Conservation (phyloP, 345 rosid species). For the Nephelium lappaceum region DNA sequence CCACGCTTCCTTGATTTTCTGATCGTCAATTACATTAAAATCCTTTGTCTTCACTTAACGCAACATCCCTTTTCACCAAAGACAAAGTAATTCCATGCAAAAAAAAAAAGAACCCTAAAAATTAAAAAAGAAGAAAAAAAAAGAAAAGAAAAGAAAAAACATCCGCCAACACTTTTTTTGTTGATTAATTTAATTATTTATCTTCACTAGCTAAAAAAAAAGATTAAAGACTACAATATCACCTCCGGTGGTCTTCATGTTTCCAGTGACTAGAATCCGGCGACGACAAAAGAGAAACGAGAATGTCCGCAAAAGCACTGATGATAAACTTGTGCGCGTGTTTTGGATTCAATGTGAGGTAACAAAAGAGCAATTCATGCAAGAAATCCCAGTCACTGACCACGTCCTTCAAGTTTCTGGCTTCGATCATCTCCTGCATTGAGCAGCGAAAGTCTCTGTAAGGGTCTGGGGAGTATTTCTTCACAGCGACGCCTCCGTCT, state of each 20-base stretch:
- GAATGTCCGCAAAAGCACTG: conserved; percentile 73
- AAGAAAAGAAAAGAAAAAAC: background rate
- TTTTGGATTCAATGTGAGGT: conserved; percentile 68
- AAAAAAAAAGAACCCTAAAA: background rate
- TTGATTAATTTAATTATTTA: background rate
- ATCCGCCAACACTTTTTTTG: background rate
- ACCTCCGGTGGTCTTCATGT: conserved; percentile 20
- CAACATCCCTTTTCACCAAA: conserved; percentile 18
- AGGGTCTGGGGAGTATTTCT: conserved; percentile 76
- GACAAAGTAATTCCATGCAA: conserved; percentile 16
- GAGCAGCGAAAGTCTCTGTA: conserved; percentile 74
- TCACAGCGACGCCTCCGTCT: conserved; percentile 60
- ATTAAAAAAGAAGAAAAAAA: background rate
- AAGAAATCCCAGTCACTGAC: conserved; percentile 63
- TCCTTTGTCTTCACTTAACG: conserved; percentile 30
- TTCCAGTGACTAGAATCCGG: conserved; percentile 22
- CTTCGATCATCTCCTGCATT: conserved; percentile 91
- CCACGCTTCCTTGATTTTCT: conserved; percentile 39
- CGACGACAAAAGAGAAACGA: conserved; percentile 50
- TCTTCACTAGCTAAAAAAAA: conserved; percentile 6
- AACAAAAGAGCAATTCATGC: conserved; percentile 73
- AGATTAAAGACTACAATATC: background rate
- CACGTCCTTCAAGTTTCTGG: conserved; percentile 53
- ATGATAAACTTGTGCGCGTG: conserved; percentile 70
- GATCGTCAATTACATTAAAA: conserved; percentile 18